Evolutionary conservation across 129 eudicot species (phyloP).

Genomic region (Apium graveolens): DNA sequence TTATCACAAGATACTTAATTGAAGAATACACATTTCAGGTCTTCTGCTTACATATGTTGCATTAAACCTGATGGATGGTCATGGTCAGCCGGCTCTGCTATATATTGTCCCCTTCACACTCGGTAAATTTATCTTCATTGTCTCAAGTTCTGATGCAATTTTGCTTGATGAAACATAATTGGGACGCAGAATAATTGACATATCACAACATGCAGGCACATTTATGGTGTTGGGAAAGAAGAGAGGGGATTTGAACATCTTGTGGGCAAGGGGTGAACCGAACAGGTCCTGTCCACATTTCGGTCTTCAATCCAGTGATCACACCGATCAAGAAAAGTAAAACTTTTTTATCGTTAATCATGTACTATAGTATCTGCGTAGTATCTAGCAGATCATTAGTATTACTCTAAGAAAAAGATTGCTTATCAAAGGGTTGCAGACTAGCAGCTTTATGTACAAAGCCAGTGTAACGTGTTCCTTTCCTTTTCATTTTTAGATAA

Average conservation of each 20-base stretch:
- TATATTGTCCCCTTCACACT: slow-evolving; percentile 81
- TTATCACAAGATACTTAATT: neutral
- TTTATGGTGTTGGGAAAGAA: slow-evolving; percentile 52
- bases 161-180: neutral
- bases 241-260: slow-evolving; percentile 57
- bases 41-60: slow-evolving; percentile 76
- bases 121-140: slow-evolving; percentile 27
- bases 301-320: slow-evolving; percentile 30
- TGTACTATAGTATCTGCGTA: neutral
- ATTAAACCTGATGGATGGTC: slow-evolving; percentile 85
- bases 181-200: neutral
- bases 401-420: neutral
- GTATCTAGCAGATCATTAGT: neutral
- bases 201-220: slow-evolving; percentile 43
- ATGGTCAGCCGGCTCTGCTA: slow-evolving; percentile 85
- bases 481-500: too few relatives aligned
- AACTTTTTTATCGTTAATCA: neutral
- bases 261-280: slow-evolving; percentile 79
- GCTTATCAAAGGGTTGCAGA: neutral
- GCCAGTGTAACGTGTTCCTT: neutral
- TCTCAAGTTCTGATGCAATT: neutral
- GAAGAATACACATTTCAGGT: slow-evolving; percentile 38
- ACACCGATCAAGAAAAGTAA: slow-evolving; percentile 14
- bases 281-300: slow-evolving; percentile 61
- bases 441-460: neutral